These are phyloP conservation scores for Hanseniaspora jakobsenii DNA, from an alignment of 805 yeast genomes.

Conservation along the genomic window DNA sequence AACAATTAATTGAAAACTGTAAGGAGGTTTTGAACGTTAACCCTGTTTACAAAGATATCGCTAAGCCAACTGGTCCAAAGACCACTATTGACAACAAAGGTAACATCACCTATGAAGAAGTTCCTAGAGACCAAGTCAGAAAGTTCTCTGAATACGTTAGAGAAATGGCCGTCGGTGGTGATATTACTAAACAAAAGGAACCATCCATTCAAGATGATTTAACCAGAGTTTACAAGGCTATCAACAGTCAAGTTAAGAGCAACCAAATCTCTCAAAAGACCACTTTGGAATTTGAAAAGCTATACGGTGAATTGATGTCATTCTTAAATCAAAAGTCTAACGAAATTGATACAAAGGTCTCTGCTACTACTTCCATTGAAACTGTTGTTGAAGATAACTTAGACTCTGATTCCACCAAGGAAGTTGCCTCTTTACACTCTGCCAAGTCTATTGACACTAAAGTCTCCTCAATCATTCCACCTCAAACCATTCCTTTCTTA, in stretches of 20 bases:
- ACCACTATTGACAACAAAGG: constrained; percentile 83
- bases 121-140: constrained; percentile 78
- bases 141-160: constrained; percentile 90
- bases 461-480: constrained; percentile 60
- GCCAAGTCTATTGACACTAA: constrained; percentile 57
- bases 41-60: constrained; percentile 92
- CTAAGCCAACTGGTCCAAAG: constrained; percentile 89
- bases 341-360: constrained; percentile 57
- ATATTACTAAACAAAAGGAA: constrained; percentile 53
- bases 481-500: constrained; percentile 86
- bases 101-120: constrained; percentile 71
- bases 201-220: constrained; percentile 79
- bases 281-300: constrained; percentile 55
- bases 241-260: constrained; percentile 52
- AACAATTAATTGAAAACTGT: constrained; percentile 91
- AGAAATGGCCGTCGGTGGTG: constrained; percentile 94
- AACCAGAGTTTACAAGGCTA: constrained; percentile 68
- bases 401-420: constrained; percentile 50
- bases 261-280: constrained; percentile 43
- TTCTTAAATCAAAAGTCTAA: constrained; percentile 51
- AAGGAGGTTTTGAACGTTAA: constrained; percentile 63
- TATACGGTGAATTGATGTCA: constrained; percentile 58
- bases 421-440: constrained; percentile 74
- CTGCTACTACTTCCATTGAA: constrained; percentile 44
- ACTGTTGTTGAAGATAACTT: constrained; percentile 38